phyloP scores from a whole-genome alignment of 2,329 filamentous ascomycete species.

The Rhinocladiella mackenziei region DNA sequence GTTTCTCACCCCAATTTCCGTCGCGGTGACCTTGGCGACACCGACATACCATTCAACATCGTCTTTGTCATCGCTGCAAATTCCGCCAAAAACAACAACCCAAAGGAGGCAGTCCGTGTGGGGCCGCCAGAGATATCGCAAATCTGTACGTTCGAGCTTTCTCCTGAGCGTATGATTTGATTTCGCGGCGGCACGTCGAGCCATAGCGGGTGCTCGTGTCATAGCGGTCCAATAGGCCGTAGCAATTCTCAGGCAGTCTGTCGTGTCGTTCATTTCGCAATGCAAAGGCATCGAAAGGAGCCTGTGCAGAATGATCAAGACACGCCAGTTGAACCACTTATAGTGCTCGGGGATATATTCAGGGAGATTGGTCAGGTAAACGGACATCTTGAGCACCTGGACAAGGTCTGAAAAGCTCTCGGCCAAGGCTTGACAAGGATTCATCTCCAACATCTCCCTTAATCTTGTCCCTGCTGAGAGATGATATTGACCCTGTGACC shows the following conservation, averaged over 20 bases:
- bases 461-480: constrained; percentile 8
- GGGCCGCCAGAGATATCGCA: constrained; percentile 10
- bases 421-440: too few species aligned
- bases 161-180: constrained; percentile 2
- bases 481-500: constrained; percentile 5
- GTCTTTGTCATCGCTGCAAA: constrained; percentile 9
- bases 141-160: constrained; percentile 10
- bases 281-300: constrained; percentile 19
- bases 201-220: constrained; percentile 6
- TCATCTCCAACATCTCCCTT: constrained; percentile 6
- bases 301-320: constrained; percentile 17
- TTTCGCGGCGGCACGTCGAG: constrained; percentile 4
- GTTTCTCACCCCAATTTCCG: constrained; percentile 10
- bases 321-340: constrained; percentile 19
- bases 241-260: constrained; percentile 13
- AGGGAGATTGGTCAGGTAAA: constrained; percentile 5
- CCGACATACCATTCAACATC: constrained; percentile 17
- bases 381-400: constrained; percentile 16
- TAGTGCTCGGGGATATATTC: constrained; percentile 16
- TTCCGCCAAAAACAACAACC: constrained; percentile 17
- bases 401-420: constrained; percentile 18
- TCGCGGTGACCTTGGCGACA: constrained; percentile 10
- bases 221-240: constrained; percentile 12
- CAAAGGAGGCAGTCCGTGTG: constrained; percentile 17
- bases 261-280: constrained; percentile 8